Evolutionary conservation across 176 grass and related monocot genomes (phyloP).

Genomic region (Hsuehochloa calcarea): DNA sequence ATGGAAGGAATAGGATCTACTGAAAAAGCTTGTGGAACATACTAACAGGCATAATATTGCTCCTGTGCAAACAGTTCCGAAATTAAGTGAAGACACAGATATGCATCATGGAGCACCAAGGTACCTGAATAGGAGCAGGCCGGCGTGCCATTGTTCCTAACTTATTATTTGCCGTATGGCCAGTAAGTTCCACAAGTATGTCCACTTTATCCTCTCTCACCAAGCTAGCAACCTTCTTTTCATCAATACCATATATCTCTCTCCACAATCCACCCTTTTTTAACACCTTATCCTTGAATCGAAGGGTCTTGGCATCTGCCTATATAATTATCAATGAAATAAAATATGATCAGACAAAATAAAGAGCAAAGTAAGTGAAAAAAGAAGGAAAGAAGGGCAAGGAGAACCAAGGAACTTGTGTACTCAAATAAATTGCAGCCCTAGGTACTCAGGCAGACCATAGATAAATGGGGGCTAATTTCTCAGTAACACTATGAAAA

Average conservation of each 20-base stretch:
- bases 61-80: slow-evolving; percentile 6
- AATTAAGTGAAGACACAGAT: slow-evolving; percentile 23
- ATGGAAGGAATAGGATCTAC: not conserved
- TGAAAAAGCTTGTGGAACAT: not conserved
- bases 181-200: slow-evolving; percentile 98
- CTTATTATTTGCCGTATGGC: slow-evolving; percentile 97
- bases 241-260: slow-evolving; percentile 95
- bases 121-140: slow-evolving; percentile 93
- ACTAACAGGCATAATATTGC: slow-evolving; percentile 10
- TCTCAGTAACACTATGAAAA: not conserved
- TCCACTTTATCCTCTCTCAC: slow-evolving; percentile 97
- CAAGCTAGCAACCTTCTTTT: slow-evolving; percentile 84
- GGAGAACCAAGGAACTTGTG: not conserved
- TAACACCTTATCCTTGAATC: slow-evolving; percentile 93
- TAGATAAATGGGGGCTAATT: not conserved
- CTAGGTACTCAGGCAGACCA: not conserved
- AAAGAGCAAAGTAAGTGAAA: slow-evolving; percentile 8
- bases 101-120: slow-evolving; percentile 3
- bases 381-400: not conserved
- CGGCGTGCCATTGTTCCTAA: slow-evolving; percentile 92
- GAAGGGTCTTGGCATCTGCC: slow-evolving; percentile 97
- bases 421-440: not conserved
- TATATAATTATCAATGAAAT: slow-evolving; percentile 46
- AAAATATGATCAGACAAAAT: slow-evolving; percentile 29
- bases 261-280: slow-evolving; percentile 94